Percentiles rank a stretch among this genome's conserved stretches.
phyloP scores from a whole-genome alignment of 495 filamentous ascomycete species.

The Penicillium angulare region DNA sequence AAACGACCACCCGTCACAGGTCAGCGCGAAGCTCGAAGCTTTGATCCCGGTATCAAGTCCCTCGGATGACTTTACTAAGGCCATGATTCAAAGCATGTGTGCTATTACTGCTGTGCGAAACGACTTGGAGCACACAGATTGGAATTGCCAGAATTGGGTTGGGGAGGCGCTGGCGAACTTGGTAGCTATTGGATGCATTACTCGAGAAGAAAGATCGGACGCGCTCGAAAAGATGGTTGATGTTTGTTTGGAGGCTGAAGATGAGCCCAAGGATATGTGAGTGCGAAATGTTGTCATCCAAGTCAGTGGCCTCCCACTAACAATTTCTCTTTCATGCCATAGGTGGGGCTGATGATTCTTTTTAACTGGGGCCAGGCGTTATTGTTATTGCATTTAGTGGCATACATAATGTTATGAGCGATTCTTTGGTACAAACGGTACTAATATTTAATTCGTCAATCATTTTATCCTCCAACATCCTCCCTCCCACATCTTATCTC shows the following conservation, averaged over 20 bases:
- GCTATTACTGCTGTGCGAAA: constrained; percentile 24
- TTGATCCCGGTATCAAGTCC: constrained; percentile 20
- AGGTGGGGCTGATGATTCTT: too few species aligned
- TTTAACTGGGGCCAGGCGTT: too few species aligned
- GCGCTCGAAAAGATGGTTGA: constrained; percentile 30
- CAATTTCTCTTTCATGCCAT: too few species aligned
- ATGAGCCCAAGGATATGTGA: constrained; percentile 5
- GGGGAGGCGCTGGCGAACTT: constrained; percentile 27
- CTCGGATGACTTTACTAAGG: constrained; percentile 15
- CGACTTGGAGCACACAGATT: constrained; percentile 22
- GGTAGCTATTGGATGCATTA: constrained; percentile 24
- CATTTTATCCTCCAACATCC: not conserved
- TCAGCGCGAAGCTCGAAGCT: constrained; percentile 56
- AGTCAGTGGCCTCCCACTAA: not conserved
- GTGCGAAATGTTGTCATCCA: not conserved
- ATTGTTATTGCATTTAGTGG: too few species aligned
- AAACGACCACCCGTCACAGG: constrained; percentile 37
- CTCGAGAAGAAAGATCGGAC: constrained; percentile 6
- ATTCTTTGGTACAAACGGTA: too few species aligned
- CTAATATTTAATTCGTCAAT: too few species aligned
- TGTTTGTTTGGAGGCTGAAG: constrained; percentile 27
- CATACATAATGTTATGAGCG: too few species aligned
- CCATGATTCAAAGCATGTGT: constrained; percentile 19
- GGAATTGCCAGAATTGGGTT: constrained; percentile 38
- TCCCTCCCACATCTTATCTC: constrained; percentile 1